A percentile compares a stretch with the other conserved stretches of the same genome.
Evolutionary conservation across 2,329 filamentous ascomycete species (phyloP).

Genomic region (Tetracladium maxilliforme): DNA sequence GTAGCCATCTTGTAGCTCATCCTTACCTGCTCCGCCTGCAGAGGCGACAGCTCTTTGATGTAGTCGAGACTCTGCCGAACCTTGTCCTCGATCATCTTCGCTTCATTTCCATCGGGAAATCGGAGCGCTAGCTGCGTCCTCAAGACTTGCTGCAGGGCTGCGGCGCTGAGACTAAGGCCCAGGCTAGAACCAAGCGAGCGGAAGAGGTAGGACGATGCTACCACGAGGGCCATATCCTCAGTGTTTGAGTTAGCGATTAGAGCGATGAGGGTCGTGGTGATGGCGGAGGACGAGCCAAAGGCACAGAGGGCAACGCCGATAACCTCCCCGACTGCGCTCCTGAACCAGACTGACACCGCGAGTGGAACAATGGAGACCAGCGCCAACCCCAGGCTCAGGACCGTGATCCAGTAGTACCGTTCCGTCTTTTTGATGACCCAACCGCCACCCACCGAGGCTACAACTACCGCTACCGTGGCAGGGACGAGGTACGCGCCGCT

Average conservation of each 20-base stretch:
- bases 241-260: conserved; percentile 54
- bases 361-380: conserved; percentile 37
- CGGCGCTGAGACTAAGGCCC: conserved; percentile 46
- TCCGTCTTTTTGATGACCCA: conserved; percentile 56
- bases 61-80: conserved; percentile 59
- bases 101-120: conserved; percentile 40
- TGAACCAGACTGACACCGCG: conserved; percentile 34
- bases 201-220: conserved; percentile 71
- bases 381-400: conserved; percentile 36
- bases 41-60: conserved; percentile 48
- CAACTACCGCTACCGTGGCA: conserved; percentile 43
- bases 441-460: conserved; percentile 49
- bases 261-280: conserved; percentile 58
- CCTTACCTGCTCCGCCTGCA: conserved; percentile 41
- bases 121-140: conserved; percentile 36
- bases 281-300: conserved; percentile 41
- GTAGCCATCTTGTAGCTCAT: conserved; percentile 44
- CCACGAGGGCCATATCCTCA: conserved; percentile 58
- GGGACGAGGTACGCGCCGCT: conserved; percentile 56
- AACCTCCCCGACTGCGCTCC: conserved; percentile 35
- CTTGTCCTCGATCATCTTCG: conserved; percentile 49
- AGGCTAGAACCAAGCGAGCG: conserved; percentile 62
- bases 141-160: conserved; percentile 56
- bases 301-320: conserved; percentile 33
- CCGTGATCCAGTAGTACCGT: conserved; percentile 55